Base-by-base conservation (phyloP, 345 rosid species). In the Syzygium aqueum region DNA sequence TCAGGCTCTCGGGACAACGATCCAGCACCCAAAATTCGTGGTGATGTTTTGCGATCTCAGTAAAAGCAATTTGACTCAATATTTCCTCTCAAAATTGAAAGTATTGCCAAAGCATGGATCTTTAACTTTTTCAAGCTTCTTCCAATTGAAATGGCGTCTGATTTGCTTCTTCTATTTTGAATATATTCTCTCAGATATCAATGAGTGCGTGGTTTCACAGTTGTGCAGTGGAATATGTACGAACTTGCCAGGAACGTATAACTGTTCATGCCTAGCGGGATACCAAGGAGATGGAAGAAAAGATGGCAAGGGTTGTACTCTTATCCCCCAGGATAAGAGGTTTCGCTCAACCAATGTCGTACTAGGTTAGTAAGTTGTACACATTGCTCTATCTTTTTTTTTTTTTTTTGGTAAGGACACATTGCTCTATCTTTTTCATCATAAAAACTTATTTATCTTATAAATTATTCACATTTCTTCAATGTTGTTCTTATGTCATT, bases 211-310 rank as follows among this genome's bases (percentile, higher is more conserved):
- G 27, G 53, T 52, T 50, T 43, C 86, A 15, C 16, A 53, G 12
- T 33, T 50, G 7, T 53, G 88, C 30, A 7, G 19, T 7, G 21
- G 37, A n/a, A n/a, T 14, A 63, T 88, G 86, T 30, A 10, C 23
- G 16, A 88, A 86, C 37, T 63, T 88, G 2, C 2, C 7, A 2
- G 93, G 96, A 28, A 85, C 11, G 77, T 91, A 73, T 22, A 13
- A 49, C 2, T 94, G 96, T 67, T 13, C 12, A 0, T 94, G 94
- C 87, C 87, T 73, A 23, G 85, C 87, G 15, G 90, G 90, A 2
- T 85, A 80, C 86, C 53, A 73, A 9, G 92, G 93, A 2, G 89
- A 92, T 25, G 91, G 90, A 5, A 73, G 80, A 83, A 89, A 30
- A 52, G 53, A 43, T 33, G 37, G 22, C 67, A 59, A 27, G 8